A percentile compares a stretch with the other conserved stretches of the same genome.
Conservation (phyloP, 1,284 basidiomycete genomes). For the Ceratobasidium sp. region DNA sequence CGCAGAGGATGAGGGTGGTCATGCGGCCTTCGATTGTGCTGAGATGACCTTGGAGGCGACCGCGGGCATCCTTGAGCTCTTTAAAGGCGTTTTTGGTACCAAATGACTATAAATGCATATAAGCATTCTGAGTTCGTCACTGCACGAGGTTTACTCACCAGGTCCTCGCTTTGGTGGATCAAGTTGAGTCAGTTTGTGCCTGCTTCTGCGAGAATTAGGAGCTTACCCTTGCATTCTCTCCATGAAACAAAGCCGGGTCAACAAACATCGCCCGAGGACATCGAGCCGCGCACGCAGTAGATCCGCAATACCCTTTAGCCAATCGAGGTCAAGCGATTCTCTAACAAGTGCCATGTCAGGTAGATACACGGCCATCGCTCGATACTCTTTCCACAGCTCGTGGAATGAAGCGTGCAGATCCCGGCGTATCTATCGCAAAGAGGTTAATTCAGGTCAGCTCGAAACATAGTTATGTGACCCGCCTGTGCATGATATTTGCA, state of each 20-base stretch:
- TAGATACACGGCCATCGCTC: not conserved
- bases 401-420: conserved; percentile 9
- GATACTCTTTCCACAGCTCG: not conserved
- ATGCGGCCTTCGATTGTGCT: conserved; percentile 3
- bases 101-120: not conserved
- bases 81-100: not conserved
- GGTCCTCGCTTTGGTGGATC: not conserved
- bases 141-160: not conserved
- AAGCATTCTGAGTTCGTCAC: not conserved
- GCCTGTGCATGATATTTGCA: conserved; percentile 2
- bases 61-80: conserved; percentile 9
- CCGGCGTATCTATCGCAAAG: not conserved
- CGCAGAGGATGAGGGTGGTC: not conserved
- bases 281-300: not conserved
- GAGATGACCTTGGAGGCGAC: not conserved
- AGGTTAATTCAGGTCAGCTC: not conserved
- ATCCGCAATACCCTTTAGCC: not conserved
- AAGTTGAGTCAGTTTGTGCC: not conserved
- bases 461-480: not conserved
- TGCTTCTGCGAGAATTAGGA: not conserved
- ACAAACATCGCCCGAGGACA: not conserved
- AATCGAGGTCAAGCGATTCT: not conserved
- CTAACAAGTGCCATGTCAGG: conserved; percentile 3
- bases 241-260: conserved; percentile 9
- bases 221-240: conserved; percentile 19